Base-by-base conservation (phyloP, 1,139 yeast genomes). In the Taphrina populina region DNA sequence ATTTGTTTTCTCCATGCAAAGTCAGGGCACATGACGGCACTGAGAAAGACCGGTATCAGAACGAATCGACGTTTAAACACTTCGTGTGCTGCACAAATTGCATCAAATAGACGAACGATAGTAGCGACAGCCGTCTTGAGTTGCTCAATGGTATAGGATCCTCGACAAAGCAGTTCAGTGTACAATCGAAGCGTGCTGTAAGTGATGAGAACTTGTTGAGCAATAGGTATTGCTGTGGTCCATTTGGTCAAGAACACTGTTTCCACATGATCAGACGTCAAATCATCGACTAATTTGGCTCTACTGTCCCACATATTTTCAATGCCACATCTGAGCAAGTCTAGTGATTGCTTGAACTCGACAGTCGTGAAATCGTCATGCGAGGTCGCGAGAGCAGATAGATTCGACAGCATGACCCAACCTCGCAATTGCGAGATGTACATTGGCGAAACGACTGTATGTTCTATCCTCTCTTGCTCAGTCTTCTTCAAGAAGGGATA, bases 401-500 rank as follows among this genome's bases (percentile, higher is more conserved):
- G 29, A 11, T 33, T 33, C 20, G 47, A 52, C 34, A 34, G 15
- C 20, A 36, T 35, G 30, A 35, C 21, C 34, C 35, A n/a, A 23
- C 30, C 21, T 10, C 41, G 37, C 26, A 17, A 24, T 27, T 41
- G 49, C 5, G 37, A 20, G 13, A 35, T 20, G 19, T 36, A 41
- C 46, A 52, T 52, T 34, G 56, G 56, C 2, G 49, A 41, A 2
- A 43, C 35, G 43, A 52, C 37, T 7, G 49, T 52, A 20, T 52
- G 46, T 33, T 52, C 56, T 13, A 41, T 43, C n/a, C 49, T 23
- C 26, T 52, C 49, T 26, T 52, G 47, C 23, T 52, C 49, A 20
- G 56, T 41, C 49, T 52, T 52, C 23, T 52, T 52, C 23, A 52
- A 23, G 26, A 43, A 41, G 3, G 56, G 56, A 27, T 34, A 43